phyloP scores from a whole-genome alignment of 805 yeast genomes.

The Pichia sporocuriosa region DNA sequence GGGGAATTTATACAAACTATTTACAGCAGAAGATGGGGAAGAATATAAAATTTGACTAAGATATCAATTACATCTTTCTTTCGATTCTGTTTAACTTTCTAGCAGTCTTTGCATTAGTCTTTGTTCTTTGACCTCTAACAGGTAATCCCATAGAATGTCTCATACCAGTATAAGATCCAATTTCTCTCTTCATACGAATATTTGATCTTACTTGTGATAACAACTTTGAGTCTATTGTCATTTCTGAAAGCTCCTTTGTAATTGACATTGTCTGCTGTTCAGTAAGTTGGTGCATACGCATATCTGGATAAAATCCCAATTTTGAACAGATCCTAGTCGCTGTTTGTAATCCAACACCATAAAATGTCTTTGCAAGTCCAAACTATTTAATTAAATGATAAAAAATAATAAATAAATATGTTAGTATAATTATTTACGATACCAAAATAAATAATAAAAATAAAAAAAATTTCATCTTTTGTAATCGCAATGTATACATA shows the following conservation, averaged over 20 bases:
- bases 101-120: conserved; percentile 88
- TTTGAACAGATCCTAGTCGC: conserved; percentile 78
- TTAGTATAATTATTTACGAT: not conserved
- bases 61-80: conserved; percentile 31
- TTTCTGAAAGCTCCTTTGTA: conserved; percentile 77
- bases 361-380: conserved; percentile 75
- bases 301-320: conserved; percentile 84
- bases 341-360: conserved; percentile 74
- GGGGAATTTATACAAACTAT: too few species aligned
- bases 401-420: not conserved
- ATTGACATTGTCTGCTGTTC: conserved; percentile 83
- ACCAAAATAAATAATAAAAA: too few species aligned
- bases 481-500: too few species aligned
- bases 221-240: conserved; percentile 77
- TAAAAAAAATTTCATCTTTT: too few species aligned
- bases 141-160: conserved; percentile 84
- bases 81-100: conserved; percentile 73
- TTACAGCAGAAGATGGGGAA: too few species aligned
- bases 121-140: conserved; percentile 85
- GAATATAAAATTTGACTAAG: not conserved
- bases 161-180: conserved; percentile 81
- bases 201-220: conserved; percentile 69
- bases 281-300: conserved; percentile 88
- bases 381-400: conserved; percentile 14
- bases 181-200: conserved; percentile 69